Evolutionary conservation across 1,139 yeast genomes (phyloP), one percentile per base, ranked within the genome.

Genomic region (Citeromyces siamensis): DNA sequence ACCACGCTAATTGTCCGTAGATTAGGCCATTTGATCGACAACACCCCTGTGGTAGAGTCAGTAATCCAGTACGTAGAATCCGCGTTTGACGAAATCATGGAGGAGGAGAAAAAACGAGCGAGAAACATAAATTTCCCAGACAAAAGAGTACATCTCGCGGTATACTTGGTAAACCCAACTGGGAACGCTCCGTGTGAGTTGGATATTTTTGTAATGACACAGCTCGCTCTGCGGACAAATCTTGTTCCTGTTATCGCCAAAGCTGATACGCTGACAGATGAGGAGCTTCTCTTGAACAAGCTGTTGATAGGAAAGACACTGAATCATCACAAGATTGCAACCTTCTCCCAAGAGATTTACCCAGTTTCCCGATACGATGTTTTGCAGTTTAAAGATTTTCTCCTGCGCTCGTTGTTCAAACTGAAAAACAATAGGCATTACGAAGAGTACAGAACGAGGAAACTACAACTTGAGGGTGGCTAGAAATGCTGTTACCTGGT

Each of bases 181-280:
- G 85, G 86, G 41, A 66, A 68, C 44, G 90, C 88, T 13, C 72
- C 90, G 52, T 74, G 77, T 46, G 80, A 82, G 38, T 66, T 90
- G 50, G 98, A 90, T 58, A 63, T 85, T 39, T 73, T 78, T 42
- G 86, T 93, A 20, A 66, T 90, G 58, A 80, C 74, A 58, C 82
- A 81, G 59, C 67, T 90, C 45, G 66, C 85, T 35, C 94, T 83
- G 53, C 79, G 86, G 46, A 82, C 94, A 47, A 90, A 90, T 52
- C 94, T 90, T 34, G 83, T 90, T 39, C 98, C 98, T 28, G 79
- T 90, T 34, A 86, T 90, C 56, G 94, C 95, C 44, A 88, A 88
- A 60, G 72, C 94, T 16, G 98, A 90, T 56, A 69, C 93, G 20
- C 66, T 88, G 52, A 88, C 96, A 8, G 62, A 81, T 41, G 81